Percentiles rank a stretch among this genome's conserved stretches.
phyloP scores from a whole-genome alignment of 495 filamentous ascomycete species.

The Talaromyces liani region DNA sequence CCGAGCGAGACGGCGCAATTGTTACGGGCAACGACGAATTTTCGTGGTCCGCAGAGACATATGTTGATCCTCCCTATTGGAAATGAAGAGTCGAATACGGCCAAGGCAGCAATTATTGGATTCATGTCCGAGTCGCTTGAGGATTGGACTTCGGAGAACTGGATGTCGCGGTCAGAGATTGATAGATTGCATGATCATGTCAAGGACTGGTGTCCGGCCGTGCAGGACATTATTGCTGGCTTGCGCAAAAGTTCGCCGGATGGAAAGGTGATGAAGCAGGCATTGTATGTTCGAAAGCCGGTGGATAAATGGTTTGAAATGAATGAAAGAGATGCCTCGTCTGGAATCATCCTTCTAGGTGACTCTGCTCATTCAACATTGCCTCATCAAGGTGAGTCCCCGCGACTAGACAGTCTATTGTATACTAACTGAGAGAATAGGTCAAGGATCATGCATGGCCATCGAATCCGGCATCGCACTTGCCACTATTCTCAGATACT shows the following conservation, averaged over 20 bases:
- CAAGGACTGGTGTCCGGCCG: conserved; percentile 24
- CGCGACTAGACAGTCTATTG: background rate
- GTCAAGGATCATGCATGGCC: background rate
- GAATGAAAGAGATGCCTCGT: background rate
- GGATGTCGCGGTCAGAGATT: conserved; percentile 28
- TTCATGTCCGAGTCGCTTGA: background rate
- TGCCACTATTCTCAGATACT: background rate
- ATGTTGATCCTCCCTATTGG: background rate
- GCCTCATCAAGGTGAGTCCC: background rate
- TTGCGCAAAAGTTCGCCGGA: background rate
- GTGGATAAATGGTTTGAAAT: background rate
- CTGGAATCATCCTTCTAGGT: background rate
- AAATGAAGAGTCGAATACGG: background rate
- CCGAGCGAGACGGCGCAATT: background rate
- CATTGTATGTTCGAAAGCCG: background rate
- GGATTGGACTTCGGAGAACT: conserved; percentile 23
- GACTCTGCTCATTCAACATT: background rate
- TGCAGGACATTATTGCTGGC: conserved; percentile 10
- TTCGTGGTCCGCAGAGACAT: background rate
- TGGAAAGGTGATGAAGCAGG: background rate
- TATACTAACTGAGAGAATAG: background rate
- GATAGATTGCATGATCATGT: conserved; percentile 23
- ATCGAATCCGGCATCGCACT: background rate
- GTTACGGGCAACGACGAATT: background rate
- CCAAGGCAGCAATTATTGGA: background rate